Evolutionary conservation across 2,329 filamentous ascomycete genomes (phyloP).

Genomic region (Verticillium tricorpus): DNA sequence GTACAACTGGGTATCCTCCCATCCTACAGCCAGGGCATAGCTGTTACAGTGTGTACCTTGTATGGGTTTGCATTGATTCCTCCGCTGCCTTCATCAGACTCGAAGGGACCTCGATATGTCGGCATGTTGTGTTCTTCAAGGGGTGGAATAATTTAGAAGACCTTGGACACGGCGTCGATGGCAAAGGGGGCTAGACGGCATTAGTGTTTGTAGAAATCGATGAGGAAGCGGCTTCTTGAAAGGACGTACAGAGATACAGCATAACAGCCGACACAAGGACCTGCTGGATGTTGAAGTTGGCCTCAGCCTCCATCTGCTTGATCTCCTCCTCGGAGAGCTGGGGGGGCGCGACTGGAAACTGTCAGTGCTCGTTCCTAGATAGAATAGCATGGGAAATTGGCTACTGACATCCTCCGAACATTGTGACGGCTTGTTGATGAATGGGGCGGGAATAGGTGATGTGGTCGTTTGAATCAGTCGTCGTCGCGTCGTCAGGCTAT

Average conservation of each 20-base stretch:
- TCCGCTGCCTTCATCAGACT: not conserved
- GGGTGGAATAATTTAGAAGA: slow-evolving; percentile 27
- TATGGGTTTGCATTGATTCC: not conserved
- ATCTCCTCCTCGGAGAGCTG: slow-evolving; percentile 68
- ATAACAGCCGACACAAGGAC: slow-evolving; percentile 61
- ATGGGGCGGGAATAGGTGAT: no score
- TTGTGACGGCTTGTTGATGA: slow-evolving; percentile 29
- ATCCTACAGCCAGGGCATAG: not conserved
- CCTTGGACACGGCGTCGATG: slow-evolving; percentile 45
- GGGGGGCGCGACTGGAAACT: slow-evolving; percentile 57
- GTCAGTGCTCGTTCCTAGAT: not conserved
- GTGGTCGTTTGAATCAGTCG: not conserved
- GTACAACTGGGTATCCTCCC: slow-evolving; percentile 10
- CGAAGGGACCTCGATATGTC: not conserved
- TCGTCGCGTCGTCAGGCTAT: slow-evolving; percentile 2
- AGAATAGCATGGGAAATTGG: not conserved
- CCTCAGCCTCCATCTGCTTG: slow-evolving; percentile 62
- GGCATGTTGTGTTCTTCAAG: not conserved
- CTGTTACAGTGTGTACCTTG: not conserved
- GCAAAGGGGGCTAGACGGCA: slow-evolving; percentile 48
- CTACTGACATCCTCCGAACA: slow-evolving; percentile 60
- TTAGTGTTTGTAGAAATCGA: not conserved
- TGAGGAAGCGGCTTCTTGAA: no score
- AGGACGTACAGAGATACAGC: slow-evolving; percentile 69
- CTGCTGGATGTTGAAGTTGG: slow-evolving; percentile 61